Evolutionary conservation across 345 rosid genomes (phyloP), one percentile per base, ranked within the genome.

Genomic region (Jatropha curcas): DNA sequence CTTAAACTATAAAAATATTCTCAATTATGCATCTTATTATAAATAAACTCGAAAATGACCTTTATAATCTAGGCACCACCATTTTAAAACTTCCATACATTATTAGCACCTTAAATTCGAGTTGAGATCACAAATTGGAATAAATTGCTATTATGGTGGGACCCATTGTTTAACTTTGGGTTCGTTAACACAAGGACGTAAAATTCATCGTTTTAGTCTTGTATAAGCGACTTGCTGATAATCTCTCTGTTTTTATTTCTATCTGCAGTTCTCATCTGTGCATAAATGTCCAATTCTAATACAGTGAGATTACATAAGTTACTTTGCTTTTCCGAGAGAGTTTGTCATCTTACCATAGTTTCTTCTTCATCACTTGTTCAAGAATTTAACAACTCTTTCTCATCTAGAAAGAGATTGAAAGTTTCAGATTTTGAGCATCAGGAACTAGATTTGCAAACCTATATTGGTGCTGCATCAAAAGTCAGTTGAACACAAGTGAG

Each of bases 321-420:
- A 51, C 30, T 24, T 55, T 50, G 45, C 30, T 55, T 57, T 33
- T 14, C 10, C 14, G 20, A 51, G 70, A 75, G 56, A 39, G 67
- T 58, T 33, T 43, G n/a, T 30, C 34, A 41, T 73, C 53, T 53
- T 64, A 67, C 72, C 78, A 86, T 92, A 93, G 90, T 92, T 78
- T 89, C 90, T 55, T 83, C 86, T 37, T 48, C 79, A 43, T 60
- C 73, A 5, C 39, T 65, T 69, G 61, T 60, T 56, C 68, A 63
- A 43, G 75, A 74, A 60, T 55, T 64, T 39, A 59, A 56, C 31
- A 67, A 60, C 55, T 61, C 52, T 72, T 60, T 56, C 24, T 35
- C 58, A 35, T 70, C 79, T 37, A 51, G 83, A 61, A 87, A 79
- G 82, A 86, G 82, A 75, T 77, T 72, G 53, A 83, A 80, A 80